Evolutionary conservation across 257 asterid genomes (phyloP).

Genomic region (Salvia splendens): DNA sequence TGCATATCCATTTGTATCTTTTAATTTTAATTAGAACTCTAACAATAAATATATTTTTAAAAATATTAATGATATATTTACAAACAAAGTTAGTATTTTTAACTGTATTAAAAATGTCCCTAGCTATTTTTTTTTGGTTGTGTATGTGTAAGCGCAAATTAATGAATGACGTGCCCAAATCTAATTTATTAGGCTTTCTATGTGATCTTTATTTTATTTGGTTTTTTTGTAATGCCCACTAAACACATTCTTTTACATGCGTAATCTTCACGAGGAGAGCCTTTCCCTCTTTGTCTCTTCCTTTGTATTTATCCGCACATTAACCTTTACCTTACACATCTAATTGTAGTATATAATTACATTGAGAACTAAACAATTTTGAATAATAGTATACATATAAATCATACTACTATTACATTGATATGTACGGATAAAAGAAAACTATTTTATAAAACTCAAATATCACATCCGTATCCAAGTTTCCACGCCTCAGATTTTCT

Average conservation of each 20-base stretch:
- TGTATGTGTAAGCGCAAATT: background rate
- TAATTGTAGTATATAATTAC: too few species aligned
- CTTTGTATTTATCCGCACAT: slow-evolving; percentile 20
- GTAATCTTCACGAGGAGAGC: slow-evolving; percentile 28
- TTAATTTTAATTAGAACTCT: too few species aligned
- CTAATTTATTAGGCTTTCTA: slow-evolving; percentile 23
- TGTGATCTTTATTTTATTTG: background rate
- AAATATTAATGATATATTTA: too few species aligned
- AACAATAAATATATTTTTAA: too few species aligned
- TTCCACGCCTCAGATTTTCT: slow-evolving; percentile 28
- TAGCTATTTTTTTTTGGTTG: background rate
- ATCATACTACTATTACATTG: too few species aligned
- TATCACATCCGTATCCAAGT: background rate
- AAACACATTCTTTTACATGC: slow-evolving; percentile 32
- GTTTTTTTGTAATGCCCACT: slow-evolving; percentile 29
- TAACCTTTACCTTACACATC: too few species aligned
- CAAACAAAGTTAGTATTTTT: too few species aligned
- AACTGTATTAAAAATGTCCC: too few species aligned
- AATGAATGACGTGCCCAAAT: slow-evolving; percentile 16
- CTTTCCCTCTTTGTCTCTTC: slow-evolving; percentile 19
- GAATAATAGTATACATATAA: too few species aligned
- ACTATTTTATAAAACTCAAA: background rate
- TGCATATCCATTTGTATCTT: too few species aligned
- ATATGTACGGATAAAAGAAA: background rate
- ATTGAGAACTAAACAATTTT: too few species aligned